Evolutionary conservation across 306 rosid genomes (phyloP), one percentile per base, ranked within the genome.

Genomic region (Castanopsis chinensis): DNA sequence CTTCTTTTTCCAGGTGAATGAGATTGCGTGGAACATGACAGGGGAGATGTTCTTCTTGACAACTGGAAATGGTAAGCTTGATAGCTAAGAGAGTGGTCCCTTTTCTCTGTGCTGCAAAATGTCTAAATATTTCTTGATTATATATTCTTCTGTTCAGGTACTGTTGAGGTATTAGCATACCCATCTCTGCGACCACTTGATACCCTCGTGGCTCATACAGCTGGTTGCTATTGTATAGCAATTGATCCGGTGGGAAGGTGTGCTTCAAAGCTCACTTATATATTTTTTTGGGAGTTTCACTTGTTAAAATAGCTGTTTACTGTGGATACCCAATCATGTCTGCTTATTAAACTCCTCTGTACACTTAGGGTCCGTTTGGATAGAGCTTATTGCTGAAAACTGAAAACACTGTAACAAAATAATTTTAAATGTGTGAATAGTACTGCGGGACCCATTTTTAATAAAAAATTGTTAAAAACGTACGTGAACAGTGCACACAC

Each of bases 171-270:
- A 71, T 86, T 95, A 78, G 78, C 95, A 21, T 90, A 95, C 85
- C 99, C 99, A 19, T 95, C 99, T 49, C 98, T 95, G 81, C 86
- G 82, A 59, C 97, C 92, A 27, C 89, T 92, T 28, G 98, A 95
- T 37, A 92, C 97, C 59, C 95, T 95, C 63, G 86, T 89, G 98
- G 99, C 99, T 80, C 99, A 95, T 85, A 92, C 99, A 41, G 99
- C 99, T 41, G 99, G 98, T 60, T 95, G 99, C 85, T 92, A 95
- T 86, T 92, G 99, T 89, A 92, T 95, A 77, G 99, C 97, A 59
- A 94, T 94, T 75, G 99, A 94, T 86, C 97, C 97, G 5, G n/a
- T 76, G 3, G 99, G 99, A 87, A 91, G 92, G 99, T 94, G 55
- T 82, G 76, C 74, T 49, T 71, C 84, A 76, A 60, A 19, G 67